Conservation (phyloP, 192 early-diverging fungal species). For the Martensiomyces pterosporus region DNA sequence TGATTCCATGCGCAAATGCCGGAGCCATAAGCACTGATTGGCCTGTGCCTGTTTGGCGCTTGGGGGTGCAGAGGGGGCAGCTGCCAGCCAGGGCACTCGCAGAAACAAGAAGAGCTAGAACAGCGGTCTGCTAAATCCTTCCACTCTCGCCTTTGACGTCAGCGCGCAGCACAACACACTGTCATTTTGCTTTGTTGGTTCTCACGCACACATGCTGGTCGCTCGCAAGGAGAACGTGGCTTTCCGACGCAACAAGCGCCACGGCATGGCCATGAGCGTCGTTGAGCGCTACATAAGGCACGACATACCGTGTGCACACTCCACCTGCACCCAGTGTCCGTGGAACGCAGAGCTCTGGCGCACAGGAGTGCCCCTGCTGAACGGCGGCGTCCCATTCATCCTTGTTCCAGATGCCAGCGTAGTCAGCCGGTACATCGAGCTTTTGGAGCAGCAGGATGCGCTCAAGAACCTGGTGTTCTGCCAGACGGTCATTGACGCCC, state of each 20-base stretch:
- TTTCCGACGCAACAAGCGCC: conserved; percentile 46
- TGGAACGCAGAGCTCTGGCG: conserved; percentile 13
- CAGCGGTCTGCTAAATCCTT: no score
- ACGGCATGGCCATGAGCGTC: conserved; percentile 42
- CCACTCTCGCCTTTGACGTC: no score
- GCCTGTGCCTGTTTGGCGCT: no score
- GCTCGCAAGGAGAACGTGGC: conserved; percentile 31
- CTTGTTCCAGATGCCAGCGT: conserved; percentile 37
- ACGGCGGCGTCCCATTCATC: neutral
- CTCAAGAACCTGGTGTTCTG: conserved; percentile 63
- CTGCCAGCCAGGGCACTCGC: no score
- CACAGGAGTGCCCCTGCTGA: conserved; percentile 25
- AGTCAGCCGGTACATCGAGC: conserved; percentile 60
- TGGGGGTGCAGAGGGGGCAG: no score
- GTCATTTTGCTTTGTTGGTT: no score
- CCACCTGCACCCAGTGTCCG: conserved; percentile 15
- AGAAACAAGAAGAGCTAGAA: no score
- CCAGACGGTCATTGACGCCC: conserved; percentile 58
- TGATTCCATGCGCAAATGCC: no score
- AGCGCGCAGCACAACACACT: no score
- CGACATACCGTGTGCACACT: conserved; percentile 35
- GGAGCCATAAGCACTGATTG: no score
- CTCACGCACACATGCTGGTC: conserved; percentile 18
- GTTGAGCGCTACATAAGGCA: conserved; percentile 32
- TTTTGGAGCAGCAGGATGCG: conserved; percentile 61